Evolutionary conservation across 768 basidiomycete species (phyloP).

Genomic region (Serendipita sp.): DNA sequence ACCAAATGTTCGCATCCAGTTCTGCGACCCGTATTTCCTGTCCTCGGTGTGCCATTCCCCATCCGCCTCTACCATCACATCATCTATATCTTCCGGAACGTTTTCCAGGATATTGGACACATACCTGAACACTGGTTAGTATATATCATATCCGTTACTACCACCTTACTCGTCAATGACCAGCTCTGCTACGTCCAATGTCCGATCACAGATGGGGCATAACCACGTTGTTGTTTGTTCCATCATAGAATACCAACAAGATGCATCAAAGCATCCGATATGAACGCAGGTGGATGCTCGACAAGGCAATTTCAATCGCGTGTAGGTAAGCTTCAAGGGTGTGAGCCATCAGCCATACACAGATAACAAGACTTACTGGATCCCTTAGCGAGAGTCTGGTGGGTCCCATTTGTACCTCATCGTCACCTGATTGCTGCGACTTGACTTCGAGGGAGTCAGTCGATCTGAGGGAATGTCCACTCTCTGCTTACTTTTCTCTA

Average conservation of each 20-base stretch:
- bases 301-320: slow-evolving; percentile 68
- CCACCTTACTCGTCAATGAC: slow-evolving; percentile 73
- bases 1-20: slow-evolving; percentile 34
- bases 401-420: slow-evolving; percentile 81
- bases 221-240: slow-evolving; percentile 92
- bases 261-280: slow-evolving; percentile 88
- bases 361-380: slow-evolving; percentile 43
- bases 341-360: slow-evolving; percentile 1
- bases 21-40: slow-evolving; percentile 58
- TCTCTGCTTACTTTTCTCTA: slow-evolving; percentile 44
- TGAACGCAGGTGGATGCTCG: slow-evolving; percentile 82
- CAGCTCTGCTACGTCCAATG: slow-evolving; percentile 60
- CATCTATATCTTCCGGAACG: slow-evolving; percentile 68
- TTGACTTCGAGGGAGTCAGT: slow-evolving; percentile 17
- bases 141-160: neutral
- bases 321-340: slow-evolving; percentile 52
- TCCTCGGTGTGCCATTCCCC: slow-evolving; percentile 94
- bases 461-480: neutral
- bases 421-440: slow-evolving; percentile 59
- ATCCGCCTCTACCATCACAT: slow-evolving; percentile 85
- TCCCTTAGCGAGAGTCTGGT: slow-evolving; percentile 87
- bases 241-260: slow-evolving; percentile 88
- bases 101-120: slow-evolving; percentile 69
- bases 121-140: slow-evolving; percentile 36
- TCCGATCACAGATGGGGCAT: slow-evolving; percentile 83